Evolutionary conservation across 192 early-diverging fungal genomes (phyloP), one percentile per base, ranked within the genome.

Genomic region (Endogone sp.): DNA sequence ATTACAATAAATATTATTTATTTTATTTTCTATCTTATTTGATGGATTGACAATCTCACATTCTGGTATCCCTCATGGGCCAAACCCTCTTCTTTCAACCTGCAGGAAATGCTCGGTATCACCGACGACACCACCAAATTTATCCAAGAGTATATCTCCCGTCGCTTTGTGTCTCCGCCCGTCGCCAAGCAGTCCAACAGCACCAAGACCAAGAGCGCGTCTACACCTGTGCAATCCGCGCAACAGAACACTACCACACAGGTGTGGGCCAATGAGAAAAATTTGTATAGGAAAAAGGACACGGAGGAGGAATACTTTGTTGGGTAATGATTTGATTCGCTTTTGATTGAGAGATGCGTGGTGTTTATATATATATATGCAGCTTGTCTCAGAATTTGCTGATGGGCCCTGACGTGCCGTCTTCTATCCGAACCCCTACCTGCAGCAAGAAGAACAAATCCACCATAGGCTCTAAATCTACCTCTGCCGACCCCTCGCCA

Each of bases 21-120:
- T n/a, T n/a, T n/a, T n/a, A n/a, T n/a, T n/a, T n/a, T n/a, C n/a
- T n/a, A n/a, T n/a, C n/a, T n/a, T n/a, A n/a, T n/a, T n/a, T n/a
- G n/a, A n/a, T n/a, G n/a, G n/a, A n/a, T n/a, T n/a, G n/a, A n/a
- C n/a, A n/a, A n/a, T n/a, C n/a, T n/a, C n/a, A n/a, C n/a, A n/a
- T n/a, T n/a, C n/a, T n/a, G n/a, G n/a, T n/a, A n/a, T n/a, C n/a
- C n/a, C n/a, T n/a, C n/a, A n/a, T n/a, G n/a, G n/a, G n/a, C n/a
- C n/a, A n/a, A n/a, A n/a, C n/a, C n/a, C n/a, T n/a, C n/a, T n/a
- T n/a, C n/a, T n/a, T n/a, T n/a, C n/a, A n/a, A 76, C 63, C 55
- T 80, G 37, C 66, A 58, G 25, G 74, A 73, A 76, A 62, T 75
- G 60, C 44, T 79, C 24, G 78, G 74, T 57, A 30, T 67, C 9